phyloP scores from a whole-genome alignment of 257 asterid species.

The Penstemon newberryi region DNA sequence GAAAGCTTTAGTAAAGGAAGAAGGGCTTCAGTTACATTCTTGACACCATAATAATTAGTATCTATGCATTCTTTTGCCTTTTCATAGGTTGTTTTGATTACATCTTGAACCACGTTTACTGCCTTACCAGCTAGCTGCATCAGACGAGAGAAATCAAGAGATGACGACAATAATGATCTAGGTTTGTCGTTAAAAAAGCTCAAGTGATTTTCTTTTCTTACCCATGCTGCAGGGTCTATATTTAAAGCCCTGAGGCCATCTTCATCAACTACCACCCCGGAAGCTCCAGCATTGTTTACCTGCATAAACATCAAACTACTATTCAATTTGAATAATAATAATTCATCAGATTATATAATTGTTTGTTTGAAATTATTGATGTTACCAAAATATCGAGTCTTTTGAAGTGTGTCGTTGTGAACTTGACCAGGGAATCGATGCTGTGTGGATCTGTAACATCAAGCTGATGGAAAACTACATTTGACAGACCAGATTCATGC shows the following conservation, averaged over 20 bases:
- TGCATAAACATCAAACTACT: conserved; percentile 23
- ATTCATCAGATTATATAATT: not conserved
- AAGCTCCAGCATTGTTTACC: conserved; percentile 88
- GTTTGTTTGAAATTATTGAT: not conserved
- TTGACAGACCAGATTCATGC: conserved; percentile 55
- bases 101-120: conserved; percentile 48
- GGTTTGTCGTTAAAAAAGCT: not conserved
- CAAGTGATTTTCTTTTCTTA: conserved; percentile 25
- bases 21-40: conserved; percentile 73
- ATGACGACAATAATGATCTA: not conserved
- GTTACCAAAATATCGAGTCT: conserved; percentile 73
- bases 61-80: conserved; percentile 59
- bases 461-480: conserved; percentile 72
- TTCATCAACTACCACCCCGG: conserved; percentile 70
- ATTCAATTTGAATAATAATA: too few species aligned
- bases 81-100: conserved; percentile 54
- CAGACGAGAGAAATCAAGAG: not conserved
- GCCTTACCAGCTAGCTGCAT: conserved; percentile 77
- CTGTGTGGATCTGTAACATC: conserved; percentile 65
- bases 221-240: conserved; percentile 64
- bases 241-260: conserved; percentile 57
- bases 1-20: conserved; percentile 66
- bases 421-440: conserved; percentile 48
- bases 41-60: conserved; percentile 72
- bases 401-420: conserved; percentile 47